Percentiles rank a stretch among this genome's conserved stretches.
These are phyloP conservation scores for Prunus armeniaca DNA, from an alignment of 306 rosid genomes.

Conservation along the genomic window DNA sequence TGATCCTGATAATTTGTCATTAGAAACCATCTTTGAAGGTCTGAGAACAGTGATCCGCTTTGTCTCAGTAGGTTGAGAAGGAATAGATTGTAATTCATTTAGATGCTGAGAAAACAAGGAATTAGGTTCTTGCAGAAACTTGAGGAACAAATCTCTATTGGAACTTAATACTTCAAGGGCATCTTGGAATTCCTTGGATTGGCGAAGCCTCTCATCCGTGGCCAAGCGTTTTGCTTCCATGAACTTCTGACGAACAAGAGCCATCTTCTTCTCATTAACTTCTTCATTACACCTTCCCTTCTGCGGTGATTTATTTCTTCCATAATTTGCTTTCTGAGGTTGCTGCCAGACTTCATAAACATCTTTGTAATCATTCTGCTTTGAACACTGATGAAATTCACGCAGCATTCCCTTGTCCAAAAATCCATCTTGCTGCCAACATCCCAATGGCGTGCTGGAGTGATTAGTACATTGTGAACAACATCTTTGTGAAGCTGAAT, in stretches of 20 bases:
- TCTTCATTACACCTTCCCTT: constrained; percentile 54
- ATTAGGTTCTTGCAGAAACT: constrained; percentile 62
- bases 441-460: constrained; percentile 42
- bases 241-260: constrained; percentile 67
- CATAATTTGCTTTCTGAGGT: constrained; percentile 46
- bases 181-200: constrained; percentile 71
- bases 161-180: constrained; percentile 84
- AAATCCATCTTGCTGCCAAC: constrained; percentile 47
- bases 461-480: constrained; percentile 41
- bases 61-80: constrained; percentile 46
- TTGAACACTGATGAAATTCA: constrained; percentile 47
- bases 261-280: constrained; percentile 56
- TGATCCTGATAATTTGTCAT: constrained; percentile 35
- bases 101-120: constrained; percentile 49
- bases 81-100: constrained; percentile 48
- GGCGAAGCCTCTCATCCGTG: constrained; percentile 59
- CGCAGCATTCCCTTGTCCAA: constrained; percentile 45
- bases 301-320: constrained; percentile 56
- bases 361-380: constrained; percentile 48
- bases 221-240: constrained; percentile 66
- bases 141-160: constrained; percentile 65
- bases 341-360: constrained; percentile 73
- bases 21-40: constrained; percentile 72
- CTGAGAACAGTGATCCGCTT: constrained; percentile 76
- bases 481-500: constrained; percentile 49